Percentiles rank a stretch among this genome's conserved stretches.
These are phyloP conservation scores for Arabidopsis lyrata DNA, from an alignment of 441 rosid species.

Conservation along the genomic window DNA sequence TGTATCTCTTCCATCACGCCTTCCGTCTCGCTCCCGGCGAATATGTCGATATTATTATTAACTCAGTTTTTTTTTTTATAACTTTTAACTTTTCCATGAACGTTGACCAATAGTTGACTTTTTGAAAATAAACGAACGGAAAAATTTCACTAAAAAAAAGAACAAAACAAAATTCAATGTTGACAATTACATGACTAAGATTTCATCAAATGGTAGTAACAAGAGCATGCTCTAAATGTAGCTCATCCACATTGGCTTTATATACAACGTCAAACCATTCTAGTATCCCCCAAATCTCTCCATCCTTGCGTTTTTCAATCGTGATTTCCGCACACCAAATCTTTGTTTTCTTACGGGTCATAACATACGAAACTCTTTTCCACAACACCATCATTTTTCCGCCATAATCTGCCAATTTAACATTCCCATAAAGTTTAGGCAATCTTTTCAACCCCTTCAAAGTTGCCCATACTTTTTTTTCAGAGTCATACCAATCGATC, in stretches of 20 bases:
- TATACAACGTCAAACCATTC: not conserved
- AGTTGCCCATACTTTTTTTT: not conserved
- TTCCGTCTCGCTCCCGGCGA: slow-evolving; percentile 26
- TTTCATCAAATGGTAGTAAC: not conserved
- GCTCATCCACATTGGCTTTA: not conserved
- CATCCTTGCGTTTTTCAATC: not conserved
- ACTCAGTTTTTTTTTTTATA: not conserved
- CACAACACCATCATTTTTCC: not conserved
- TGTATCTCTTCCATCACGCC: slow-evolving; percentile 32
- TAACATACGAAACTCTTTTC: not conserved
- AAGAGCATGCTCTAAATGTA: not conserved
- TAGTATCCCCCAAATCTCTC: slow-evolving; percentile 14
- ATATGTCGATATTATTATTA: not conserved
- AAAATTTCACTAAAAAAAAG: not conserved
- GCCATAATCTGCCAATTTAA: not conserved
- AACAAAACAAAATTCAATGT: too few relatives aligned
- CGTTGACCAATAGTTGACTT: slow-evolving; percentile 31
- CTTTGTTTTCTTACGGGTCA: not conserved
- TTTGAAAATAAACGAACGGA: too few relatives aligned
- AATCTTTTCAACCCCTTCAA: not conserved
- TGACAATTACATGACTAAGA: too few relatives aligned
- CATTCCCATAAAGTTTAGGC: too few relatives aligned
- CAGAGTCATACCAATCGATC: not conserved
- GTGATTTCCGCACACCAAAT: slow-evolving; percentile 26
- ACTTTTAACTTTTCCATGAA: not conserved